These are phyloP conservation scores for Xerocomus minutiporus DNA, from an alignment of 1,284 basidiomycete genomes.

Conservation along the genomic window DNA sequence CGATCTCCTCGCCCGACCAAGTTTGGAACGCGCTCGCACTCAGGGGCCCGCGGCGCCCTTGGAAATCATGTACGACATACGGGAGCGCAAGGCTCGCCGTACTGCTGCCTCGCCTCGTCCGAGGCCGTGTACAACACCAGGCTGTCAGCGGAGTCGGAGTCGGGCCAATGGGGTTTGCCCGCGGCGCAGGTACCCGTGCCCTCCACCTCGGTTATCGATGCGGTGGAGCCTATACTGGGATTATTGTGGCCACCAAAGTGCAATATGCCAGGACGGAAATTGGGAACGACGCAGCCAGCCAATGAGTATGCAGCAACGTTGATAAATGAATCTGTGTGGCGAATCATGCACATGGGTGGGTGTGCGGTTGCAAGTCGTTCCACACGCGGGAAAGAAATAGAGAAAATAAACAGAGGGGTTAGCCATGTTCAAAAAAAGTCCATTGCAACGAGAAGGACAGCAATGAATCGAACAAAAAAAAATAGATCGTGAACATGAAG, in stretches of 20 bases:
- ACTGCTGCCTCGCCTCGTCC: neutral
- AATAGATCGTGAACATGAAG: conserved; percentile 1
- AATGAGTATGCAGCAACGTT: neutral
- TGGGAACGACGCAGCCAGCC: neutral
- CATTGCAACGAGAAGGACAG: neutral
- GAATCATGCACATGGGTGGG: conserved; percentile 1
- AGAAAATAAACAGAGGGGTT: neutral
- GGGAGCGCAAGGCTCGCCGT: neutral
- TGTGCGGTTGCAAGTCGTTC: neutral
- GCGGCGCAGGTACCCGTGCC: neutral
- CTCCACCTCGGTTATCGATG: neutral
- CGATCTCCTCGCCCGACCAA: too few species aligned
- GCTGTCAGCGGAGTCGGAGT: too few species aligned
- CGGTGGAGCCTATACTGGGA: too few species aligned
- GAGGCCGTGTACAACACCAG: too few species aligned
- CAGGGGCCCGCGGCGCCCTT: neutral
- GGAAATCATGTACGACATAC: neutral
- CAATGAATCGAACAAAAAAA: neutral
- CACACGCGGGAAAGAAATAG: neutral
- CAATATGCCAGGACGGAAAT: neutral
- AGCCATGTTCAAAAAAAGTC: neutral
- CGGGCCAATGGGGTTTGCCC: neutral
- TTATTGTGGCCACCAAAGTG: too few species aligned
- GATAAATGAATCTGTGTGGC: conserved; percentile 23
- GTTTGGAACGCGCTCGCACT: neutral